Evolutionary conservation across 345 rosid genomes (phyloP).

Genomic region (Syzygium grande): DNA sequence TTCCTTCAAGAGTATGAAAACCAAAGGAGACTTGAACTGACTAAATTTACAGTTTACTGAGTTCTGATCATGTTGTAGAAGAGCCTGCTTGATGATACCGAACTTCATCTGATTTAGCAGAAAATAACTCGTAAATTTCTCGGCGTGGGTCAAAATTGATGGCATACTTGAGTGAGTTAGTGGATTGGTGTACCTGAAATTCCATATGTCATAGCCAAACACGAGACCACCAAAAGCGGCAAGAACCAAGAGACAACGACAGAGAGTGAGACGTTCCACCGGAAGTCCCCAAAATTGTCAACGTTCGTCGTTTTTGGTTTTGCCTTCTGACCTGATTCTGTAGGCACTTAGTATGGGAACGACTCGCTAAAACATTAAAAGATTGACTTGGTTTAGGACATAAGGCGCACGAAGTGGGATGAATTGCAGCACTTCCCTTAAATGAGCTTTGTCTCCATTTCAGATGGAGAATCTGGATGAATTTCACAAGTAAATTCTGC

Average conservation of each 20-base stretch:
- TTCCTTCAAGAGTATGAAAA: background rate
- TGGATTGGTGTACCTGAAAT: constrained; percentile 20
- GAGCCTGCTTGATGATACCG: background rate
- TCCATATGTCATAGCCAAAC: constrained; percentile 56
- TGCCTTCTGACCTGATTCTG: no score
- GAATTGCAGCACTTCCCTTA: no score
- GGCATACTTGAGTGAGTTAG: background rate
- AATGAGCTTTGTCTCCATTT: no score
- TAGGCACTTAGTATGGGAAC: no score
- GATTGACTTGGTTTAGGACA: no score
- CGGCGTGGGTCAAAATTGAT: background rate
- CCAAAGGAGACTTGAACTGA: no score
- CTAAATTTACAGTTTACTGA: background rate
- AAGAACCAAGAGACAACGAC: constrained; percentile 24
- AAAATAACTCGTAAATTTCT: background rate
- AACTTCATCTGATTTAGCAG: no score
- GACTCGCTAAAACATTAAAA: no score
- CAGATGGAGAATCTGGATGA: no score
- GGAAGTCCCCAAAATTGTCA: background rate
- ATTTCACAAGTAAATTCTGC: no score
- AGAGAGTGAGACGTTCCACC: constrained; percentile 21
- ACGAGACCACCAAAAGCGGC: constrained; percentile 51
- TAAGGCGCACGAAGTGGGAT: no score
- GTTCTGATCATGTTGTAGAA: background rate
- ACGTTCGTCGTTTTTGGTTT: background rate